phyloP scores from a whole-genome alignment of 805 yeast genomes.

The Yarrowia yakushimensis region DNA sequence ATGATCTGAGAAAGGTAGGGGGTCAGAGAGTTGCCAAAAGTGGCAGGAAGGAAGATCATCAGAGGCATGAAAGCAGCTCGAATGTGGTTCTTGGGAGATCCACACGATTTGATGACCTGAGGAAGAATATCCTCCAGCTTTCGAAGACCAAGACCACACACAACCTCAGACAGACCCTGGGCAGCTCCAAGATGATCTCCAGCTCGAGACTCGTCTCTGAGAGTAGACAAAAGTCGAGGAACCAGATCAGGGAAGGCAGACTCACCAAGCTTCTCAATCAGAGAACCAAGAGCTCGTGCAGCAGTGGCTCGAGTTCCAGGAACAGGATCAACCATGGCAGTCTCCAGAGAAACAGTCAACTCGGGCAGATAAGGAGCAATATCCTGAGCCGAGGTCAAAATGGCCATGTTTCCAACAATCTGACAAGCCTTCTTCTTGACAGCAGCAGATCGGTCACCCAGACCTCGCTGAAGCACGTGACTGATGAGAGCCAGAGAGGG shows the following conservation, averaged over 20 bases:
- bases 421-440: conserved; percentile 94
- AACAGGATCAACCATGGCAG: conserved; percentile 98
- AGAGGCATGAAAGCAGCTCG: conserved; percentile 93
- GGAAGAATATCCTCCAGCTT: conserved; percentile 91
- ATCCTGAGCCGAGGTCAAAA: conserved; percentile 85
- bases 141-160: conserved; percentile 82
- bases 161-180: conserved; percentile 91
- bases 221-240: conserved; percentile 68
- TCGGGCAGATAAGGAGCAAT: conserved; percentile 76
- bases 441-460: conserved; percentile 89
- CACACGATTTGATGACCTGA: conserved; percentile 65
- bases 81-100: conserved; percentile 60
- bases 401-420: conserved; percentile 98
- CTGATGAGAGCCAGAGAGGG: conserved; percentile 94
- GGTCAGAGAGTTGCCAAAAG: conserved; percentile 87
- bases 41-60: conserved; percentile 83
- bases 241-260: conserved; percentile 90
- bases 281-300: conserved; percentile 92
- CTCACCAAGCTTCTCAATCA: conserved; percentile 95
- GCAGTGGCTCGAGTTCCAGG: conserved; percentile 97
- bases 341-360: conserved; percentile 76
- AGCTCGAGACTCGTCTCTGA: conserved; percentile 70
- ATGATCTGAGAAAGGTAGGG: conserved; percentile 82
- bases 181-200: conserved; percentile 97
- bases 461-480: conserved; percentile 92